A percentile compares a stretch with the other conserved stretches of the same genome.
Evolutionary conservation across 495 filamentous ascomycete species (phyloP).

Genomic region (Acidiella bohemica): DNA sequence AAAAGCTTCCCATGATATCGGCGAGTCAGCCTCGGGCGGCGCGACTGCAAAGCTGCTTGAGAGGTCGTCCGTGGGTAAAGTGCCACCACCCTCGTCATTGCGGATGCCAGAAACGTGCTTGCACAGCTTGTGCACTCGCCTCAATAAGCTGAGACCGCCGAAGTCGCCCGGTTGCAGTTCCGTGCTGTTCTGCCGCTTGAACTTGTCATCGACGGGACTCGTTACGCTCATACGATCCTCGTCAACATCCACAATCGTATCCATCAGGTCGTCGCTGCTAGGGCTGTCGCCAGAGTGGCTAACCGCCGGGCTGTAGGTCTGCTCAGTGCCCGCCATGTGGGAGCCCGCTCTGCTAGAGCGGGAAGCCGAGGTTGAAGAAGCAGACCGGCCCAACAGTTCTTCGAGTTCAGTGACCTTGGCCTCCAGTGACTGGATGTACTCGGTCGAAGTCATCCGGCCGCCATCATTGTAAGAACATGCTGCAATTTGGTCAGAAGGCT

Average conservation of each 20-base stretch:
- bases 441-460: conserved; percentile 10
- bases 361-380: too few species aligned
- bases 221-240: not conserved
- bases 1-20: conserved; percentile 12
- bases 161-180: conserved; percentile 4
- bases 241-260: conserved; percentile 3
- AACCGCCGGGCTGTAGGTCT: not conserved
- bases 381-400: not conserved
- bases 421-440: conserved; percentile 15
- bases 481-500: not conserved
- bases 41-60: conserved; percentile 9
- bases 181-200: not conserved
- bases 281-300: not conserved
- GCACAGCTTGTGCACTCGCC: conserved; percentile 11
- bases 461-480: conserved; percentile 9
- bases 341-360: too few species aligned
- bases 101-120: conserved; percentile 1
- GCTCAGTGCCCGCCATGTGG: too few species aligned
- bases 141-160: conserved; percentile 11
- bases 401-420: conserved; percentile 12
- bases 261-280: not conserved
- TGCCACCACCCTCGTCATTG: not conserved
- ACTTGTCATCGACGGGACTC: not conserved
- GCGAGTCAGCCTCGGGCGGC: conserved; percentile 2
- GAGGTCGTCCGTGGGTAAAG: conserved; percentile 4